These are phyloP conservation scores for Alternaria rosae DNA, from an alignment of 2,329 filamentous ascomycete species.

Conservation along the genomic window DNA sequence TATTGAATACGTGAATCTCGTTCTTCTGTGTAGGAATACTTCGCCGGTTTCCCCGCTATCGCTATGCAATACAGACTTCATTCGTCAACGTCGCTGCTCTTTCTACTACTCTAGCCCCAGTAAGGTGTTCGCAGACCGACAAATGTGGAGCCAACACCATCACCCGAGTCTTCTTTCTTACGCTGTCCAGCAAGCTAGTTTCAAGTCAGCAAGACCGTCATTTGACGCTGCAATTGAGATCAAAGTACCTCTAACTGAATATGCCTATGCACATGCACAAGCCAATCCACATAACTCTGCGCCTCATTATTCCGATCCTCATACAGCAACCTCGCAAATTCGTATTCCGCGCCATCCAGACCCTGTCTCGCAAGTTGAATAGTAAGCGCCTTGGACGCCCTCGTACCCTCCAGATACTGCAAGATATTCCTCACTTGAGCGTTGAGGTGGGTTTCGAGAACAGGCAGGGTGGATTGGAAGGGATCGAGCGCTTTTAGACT, in stretches of 20 bases:
- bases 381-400: constrained; percentile 86
- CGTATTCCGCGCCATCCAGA: constrained; percentile 92
- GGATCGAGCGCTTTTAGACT: constrained; percentile 80
- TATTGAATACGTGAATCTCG: constrained; percentile 10
- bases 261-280: constrained; percentile 91
- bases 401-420: constrained; percentile 80
- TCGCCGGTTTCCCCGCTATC: constrained; percentile 13
- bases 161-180: constrained; percentile 68
- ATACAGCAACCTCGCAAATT: constrained; percentile 88
- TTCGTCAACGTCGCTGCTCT: constrained; percentile 2
- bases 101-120: constrained; percentile 40
- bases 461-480: constrained; percentile 78
- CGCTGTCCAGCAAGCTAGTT: constrained; percentile 69
- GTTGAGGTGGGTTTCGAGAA: constrained; percentile 90
- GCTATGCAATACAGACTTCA: constrained; percentile 40
- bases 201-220: constrained; percentile 15
- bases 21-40: constrained; percentile 14
- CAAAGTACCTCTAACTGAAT: constrained; percentile 85
- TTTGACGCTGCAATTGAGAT: background rate
- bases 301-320: constrained; percentile 98
- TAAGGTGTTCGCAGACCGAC: constrained; percentile 51
- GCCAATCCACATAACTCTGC: constrained; percentile 97
- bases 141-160: constrained; percentile 45
- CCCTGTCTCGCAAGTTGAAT: constrained; percentile 92
- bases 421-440: constrained; percentile 94